Evolutionary conservation across 2,329 filamentous ascomycete genomes (phyloP), one percentile per base, ranked within the genome.

Genomic region (Epichloe baconii): DNA sequence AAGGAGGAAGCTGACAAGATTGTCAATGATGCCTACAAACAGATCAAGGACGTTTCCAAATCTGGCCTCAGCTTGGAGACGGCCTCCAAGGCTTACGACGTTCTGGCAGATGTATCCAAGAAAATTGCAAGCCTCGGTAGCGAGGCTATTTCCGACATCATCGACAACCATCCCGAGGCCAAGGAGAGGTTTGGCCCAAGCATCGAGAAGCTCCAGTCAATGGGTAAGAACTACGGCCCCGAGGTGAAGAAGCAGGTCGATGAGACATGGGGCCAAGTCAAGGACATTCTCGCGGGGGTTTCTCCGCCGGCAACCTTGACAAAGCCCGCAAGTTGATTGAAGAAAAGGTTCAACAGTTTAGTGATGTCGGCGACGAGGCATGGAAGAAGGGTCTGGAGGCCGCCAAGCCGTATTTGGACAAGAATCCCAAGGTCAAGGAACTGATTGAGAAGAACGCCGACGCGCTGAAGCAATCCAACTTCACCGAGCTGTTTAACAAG

Each of bases 201-300:
- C 57, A 67, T 86, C 44, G 78, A 86, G 47, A 77, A 85, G 63
- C 70, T 89, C 47, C 85, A 86, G 74, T 66, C 80, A 57, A 74
- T 87, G 65, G 80, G 80, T 26, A 77, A 87, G 14, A 71, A 80
- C 53, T 84, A 85, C 59, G 86, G 86, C 0, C 85, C 85, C 0
- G 82, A 88, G 61, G 85, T 83, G 0, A 86, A 88, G 76, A 82
- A 88, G 73, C 76, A 86, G 64, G 77, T 85, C 5, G 82, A 88
- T 51, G 73, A 83, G 66, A 86, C 84, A 1, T 88, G 83, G 78
- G 64, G 74, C 31, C 76, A 88, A 63, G 70, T 86, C 56, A 74
- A 74, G 57, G 78, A 85, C 40, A 74, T 88, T 46, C 62, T 85
- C 51, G 76, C 79, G 73, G 74, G 6, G 85, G 85, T 2, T 61